These are phyloP conservation scores for Schoenoplectus tabernaemontani DNA, from an alignment of 202 grass and related monocot genomes.

Conservation along the genomic window DNA sequence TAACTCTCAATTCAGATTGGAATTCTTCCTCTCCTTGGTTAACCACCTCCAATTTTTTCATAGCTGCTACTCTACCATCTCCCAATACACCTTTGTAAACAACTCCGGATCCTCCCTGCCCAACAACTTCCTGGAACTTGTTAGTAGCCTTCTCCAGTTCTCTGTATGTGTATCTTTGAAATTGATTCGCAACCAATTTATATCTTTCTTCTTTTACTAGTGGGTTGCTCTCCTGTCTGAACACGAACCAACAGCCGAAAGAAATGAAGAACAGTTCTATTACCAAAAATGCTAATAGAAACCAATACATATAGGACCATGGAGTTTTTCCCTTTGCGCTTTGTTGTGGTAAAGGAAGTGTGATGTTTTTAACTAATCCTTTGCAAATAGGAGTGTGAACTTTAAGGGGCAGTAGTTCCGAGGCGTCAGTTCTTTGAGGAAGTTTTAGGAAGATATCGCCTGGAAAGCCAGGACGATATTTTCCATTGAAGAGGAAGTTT, in stretches of 20 bases:
- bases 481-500: conserved; percentile 14
- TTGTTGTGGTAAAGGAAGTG: not conserved
- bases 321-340: not conserved
- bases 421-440: not conserved
- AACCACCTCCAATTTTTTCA: conserved; percentile 30
- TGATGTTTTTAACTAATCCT: not conserved
- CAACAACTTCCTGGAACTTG: conserved; percentile 35
- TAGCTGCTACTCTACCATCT: conserved; percentile 32
- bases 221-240: conserved; percentile 29
- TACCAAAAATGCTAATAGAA: conserved; percentile 33
- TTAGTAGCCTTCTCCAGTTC: conserved; percentile 41
- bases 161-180: conserved; percentile 38
- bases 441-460: conserved; percentile 12
- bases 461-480: not conserved
- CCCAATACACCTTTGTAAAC: conserved; percentile 41
- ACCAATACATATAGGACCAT: conserved; percentile 45
- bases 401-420: not conserved
- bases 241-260: conserved; percentile 38
- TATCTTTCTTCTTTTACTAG: conserved; percentile 40
- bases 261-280: conserved; percentile 31
- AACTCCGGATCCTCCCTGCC: conserved; percentile 35
- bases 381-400: not conserved
- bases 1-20: conserved; percentile 18
- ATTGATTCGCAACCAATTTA: conserved; percentile 36
- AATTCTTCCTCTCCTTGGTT: conserved; percentile 26